Evolutionary conservation across 352 stramenopile genomes (phyloP).

Genomic region (Pythium coloratum): DNA sequence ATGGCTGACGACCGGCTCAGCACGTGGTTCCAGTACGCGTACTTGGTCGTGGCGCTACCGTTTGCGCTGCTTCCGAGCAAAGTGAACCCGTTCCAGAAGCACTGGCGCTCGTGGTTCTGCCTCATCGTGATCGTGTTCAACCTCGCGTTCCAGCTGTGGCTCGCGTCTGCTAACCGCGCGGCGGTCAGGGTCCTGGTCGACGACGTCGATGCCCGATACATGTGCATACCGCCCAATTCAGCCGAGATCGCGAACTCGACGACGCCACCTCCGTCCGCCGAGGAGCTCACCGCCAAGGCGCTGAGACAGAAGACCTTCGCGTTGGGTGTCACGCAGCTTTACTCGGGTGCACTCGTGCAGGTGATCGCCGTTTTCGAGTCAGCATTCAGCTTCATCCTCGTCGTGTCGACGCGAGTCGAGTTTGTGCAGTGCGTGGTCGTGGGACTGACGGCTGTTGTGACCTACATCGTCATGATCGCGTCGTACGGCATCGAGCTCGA

Average conservation of each 20-base stretch:
- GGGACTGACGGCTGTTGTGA: conserved; percentile 46
- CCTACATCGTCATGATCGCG: conserved; percentile 64
- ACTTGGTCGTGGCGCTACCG: conserved; percentile 66
- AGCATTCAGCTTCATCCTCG: conserved; percentile 82
- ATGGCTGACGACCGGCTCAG: conserved; percentile 41
- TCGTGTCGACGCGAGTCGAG: conserved; percentile 84
- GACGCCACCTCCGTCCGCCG: conserved; percentile 22
- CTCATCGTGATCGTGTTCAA: conserved; percentile 79
- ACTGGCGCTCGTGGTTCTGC: conserved; percentile 75
- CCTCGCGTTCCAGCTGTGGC: conserved; percentile 74
- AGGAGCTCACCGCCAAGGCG: conserved; percentile 29
- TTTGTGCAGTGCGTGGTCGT: conserved; percentile 86
- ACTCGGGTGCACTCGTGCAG: conserved; percentile 59
- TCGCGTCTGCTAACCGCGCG: conserved; percentile 56
- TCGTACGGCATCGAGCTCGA: conserved; percentile 59
- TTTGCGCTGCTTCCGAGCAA: conserved; percentile 71
- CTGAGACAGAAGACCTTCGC: conserved; percentile 29
- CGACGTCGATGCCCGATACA: conserved; percentile 37
- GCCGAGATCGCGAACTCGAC: conserved; percentile 36
- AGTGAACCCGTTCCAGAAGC: conserved; percentile 70
- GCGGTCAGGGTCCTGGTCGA: conserved; percentile 47
- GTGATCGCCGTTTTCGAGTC: conserved; percentile 67
- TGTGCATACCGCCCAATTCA: conserved; percentile 39
- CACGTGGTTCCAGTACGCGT: conserved; percentile 69
- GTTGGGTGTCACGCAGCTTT: conserved; percentile 44